These are phyloP conservation scores for Metschnikowia colocasiae DNA, from an alignment of 805 yeast genomes.

Conservation along the genomic window DNA sequence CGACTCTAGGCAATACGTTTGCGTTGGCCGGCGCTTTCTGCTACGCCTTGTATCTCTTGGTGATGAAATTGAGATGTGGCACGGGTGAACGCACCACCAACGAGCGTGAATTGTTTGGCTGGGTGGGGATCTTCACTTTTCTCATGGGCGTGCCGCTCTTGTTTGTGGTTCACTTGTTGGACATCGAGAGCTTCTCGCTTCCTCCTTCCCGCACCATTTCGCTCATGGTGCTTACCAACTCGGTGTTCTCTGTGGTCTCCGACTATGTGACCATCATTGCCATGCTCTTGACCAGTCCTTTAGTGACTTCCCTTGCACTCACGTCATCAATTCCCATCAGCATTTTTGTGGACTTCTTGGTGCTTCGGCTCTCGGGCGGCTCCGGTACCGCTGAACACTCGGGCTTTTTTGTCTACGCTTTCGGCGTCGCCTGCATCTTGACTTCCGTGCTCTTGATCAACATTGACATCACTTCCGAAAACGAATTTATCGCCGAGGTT, in stretches of 20 bases:
- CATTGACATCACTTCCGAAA: slow-evolving; percentile 39
- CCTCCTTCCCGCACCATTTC: slow-evolving; percentile 36
- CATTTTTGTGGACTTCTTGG: slow-evolving; percentile 45
- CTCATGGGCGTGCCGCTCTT: slow-evolving; percentile 40
- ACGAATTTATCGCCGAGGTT: slow-evolving; percentile 43
- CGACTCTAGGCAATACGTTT: slow-evolving; percentile 43
- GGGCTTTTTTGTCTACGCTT: slow-evolving; percentile 31
- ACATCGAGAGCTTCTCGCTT: slow-evolving; percentile 38
- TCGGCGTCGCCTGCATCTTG: slow-evolving; percentile 48
- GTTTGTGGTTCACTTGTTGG: slow-evolving; percentile 31
- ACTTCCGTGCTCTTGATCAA: slow-evolving; percentile 46
- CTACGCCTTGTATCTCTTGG: slow-evolving; percentile 44
- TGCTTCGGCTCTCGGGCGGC: slow-evolving; percentile 24
- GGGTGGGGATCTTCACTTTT: slow-evolving; percentile 42
- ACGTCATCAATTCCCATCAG: slow-evolving; percentile 53
- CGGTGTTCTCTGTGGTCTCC: slow-evolving; percentile 44
- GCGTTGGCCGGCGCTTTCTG: slow-evolving; percentile 45
- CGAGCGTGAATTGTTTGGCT: slow-evolving; percentile 46
- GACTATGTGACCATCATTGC: slow-evolving; percentile 52
- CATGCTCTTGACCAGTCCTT: slow-evolving; percentile 50
- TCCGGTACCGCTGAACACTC: slow-evolving; percentile 16
- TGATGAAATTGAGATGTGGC: slow-evolving; percentile 45
- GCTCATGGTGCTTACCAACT: slow-evolving; percentile 36
- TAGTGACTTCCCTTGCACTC: slow-evolving; percentile 48
- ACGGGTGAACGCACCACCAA: slow-evolving; percentile 40